phyloP scores from a whole-genome alignment of 2,329 filamentous ascomycete species.

The Alternaria incomplexa region DNA sequence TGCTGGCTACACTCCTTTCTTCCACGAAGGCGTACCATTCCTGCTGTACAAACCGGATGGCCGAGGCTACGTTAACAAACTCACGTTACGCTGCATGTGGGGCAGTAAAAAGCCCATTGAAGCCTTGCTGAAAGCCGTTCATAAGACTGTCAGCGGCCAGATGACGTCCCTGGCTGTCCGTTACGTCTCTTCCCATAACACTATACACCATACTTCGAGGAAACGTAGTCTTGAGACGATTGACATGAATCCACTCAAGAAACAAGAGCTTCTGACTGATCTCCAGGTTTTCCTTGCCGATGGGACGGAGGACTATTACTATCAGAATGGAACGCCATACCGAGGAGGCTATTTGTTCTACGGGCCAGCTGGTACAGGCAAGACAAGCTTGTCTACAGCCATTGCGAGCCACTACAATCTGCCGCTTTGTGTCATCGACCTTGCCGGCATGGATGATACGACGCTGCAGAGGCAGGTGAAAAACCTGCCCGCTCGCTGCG shows the following conservation, averaged over 20 bases:
- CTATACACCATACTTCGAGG: neutral
- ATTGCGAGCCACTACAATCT: constrained; percentile 17
- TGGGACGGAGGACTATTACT: neutral
- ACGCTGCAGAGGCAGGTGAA: neutral
- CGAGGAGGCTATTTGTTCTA: constrained; percentile 18
- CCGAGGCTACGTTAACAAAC: neutral
- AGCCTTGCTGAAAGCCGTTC: neutral
- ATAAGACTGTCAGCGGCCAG: neutral
- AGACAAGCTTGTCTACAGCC: constrained; percentile 10
- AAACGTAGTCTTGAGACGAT: neutral
- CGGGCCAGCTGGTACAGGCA: constrained; percentile 10
- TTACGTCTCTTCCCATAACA: neutral
- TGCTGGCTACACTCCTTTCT: neutral
- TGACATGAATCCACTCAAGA: neutral
- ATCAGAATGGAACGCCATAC: constrained; percentile 13
- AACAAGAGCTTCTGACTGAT: neutral
- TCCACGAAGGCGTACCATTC: neutral
- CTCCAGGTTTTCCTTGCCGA: neutral
- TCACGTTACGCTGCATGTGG: neutral
- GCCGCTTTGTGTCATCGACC: constrained; percentile 9
- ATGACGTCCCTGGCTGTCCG: neutral
- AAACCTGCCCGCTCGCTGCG: neutral
- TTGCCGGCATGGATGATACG: neutral
- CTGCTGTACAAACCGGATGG: neutral
- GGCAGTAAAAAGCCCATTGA: neutral